Base-by-base conservation (phyloP, 2,329 filamentous ascomycete genomes). In the Tolypocladium inflatum region DNA sequence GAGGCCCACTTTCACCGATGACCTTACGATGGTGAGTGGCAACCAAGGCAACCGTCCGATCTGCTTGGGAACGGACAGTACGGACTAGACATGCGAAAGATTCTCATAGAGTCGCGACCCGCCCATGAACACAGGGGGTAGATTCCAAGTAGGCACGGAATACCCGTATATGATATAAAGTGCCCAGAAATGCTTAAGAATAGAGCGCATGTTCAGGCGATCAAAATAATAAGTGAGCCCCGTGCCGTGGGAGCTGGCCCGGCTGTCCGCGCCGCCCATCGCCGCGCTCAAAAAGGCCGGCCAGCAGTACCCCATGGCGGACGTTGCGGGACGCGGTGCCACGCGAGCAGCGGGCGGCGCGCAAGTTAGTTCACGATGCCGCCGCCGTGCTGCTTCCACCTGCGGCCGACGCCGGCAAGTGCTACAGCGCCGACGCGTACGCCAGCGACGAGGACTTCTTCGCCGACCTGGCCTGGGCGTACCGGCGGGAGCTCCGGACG, bases 341-440 rank as follows among this genome's bases (percentile, higher is more conserved):
- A 1, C 73, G 79, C 51, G 80, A 83, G 59, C 75, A 85, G 63
- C 82, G 83, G 72, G 78, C 78, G 58, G 81, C 86, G 65, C 81
- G 86, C 70, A 88, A n/a, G n/a, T n/a, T n/a, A 89, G 74, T 80
- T 89, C 63, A 88, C 86, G 21, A 74, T 89, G 65, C 82, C 85
- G 21, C 83, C 85, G 5, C 84, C 85, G 2, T 83, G 83, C 68
- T 88, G 85, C 80, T 89, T 88, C 68, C 87, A 89, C 70, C 64
- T 76, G 53, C 65, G 67, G 55, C 78, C 81, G 62, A 77, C 77
- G 56, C 75, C 78, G 19, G 72, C 66, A 77, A 77, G 63, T 80
- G 80, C 59, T 84, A 82, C 67, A 77, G 74, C 58, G 73, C 76
- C 58, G 74, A 78, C 9, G 78, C 78, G 45, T 84, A 84, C 64